phyloP scores from a whole-genome alignment of 495 filamentous ascomycete genomes.

The Daldinia decipiens region DNA sequence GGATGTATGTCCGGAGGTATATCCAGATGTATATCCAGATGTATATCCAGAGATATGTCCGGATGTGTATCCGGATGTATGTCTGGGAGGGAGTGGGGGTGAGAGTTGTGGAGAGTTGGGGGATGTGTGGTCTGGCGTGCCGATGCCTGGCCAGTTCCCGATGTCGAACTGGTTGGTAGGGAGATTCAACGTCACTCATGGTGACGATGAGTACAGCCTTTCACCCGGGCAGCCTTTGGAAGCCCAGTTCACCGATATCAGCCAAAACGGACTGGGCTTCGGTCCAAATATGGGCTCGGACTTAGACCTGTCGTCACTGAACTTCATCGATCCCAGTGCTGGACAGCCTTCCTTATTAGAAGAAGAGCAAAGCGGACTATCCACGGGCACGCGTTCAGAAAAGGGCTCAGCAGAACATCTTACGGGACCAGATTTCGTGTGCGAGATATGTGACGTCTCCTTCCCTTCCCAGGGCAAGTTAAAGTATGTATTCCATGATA shows the following conservation, averaged over 20 bases:
- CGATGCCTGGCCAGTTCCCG: constrained; percentile 20
- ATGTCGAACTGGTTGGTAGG: constrained; percentile 20
- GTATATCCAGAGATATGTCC: too few species aligned
- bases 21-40: too few species aligned
- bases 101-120: not conserved
- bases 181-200: constrained; percentile 2
- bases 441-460: not conserved
- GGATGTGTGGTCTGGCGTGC: constrained; percentile 7
- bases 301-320: not conserved
- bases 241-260: not conserved
- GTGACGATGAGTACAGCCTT: not conserved
- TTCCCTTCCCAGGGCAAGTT: constrained; percentile 15
- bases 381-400: not conserved
- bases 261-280: not conserved
- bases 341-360: not conserved
- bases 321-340: not conserved
- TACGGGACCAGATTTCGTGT: constrained; percentile 1
- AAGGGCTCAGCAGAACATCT: not conserved
- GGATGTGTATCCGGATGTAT: not conserved
- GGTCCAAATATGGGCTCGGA: not conserved
- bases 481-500: constrained; percentile 9
- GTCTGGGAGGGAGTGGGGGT: not conserved
- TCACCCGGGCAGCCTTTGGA: not conserved
- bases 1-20: too few species aligned
- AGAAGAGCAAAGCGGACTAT: constrained; percentile 6